Base-by-base conservation (phyloP, 495 filamentous ascomycete species). In the Penicillium cataractarum region DNA sequence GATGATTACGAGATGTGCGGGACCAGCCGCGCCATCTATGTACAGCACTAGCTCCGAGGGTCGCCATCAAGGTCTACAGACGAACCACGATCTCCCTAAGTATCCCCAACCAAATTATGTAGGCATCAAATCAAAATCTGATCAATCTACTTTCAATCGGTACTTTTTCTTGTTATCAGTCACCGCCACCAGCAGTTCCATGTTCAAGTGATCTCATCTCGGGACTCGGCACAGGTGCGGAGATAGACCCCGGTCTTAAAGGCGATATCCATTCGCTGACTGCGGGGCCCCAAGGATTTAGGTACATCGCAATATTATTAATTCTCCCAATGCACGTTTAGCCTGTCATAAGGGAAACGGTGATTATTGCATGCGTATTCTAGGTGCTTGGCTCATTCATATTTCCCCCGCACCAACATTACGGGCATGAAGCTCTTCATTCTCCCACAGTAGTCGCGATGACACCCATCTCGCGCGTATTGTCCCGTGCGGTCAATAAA, bases 401-500 rank as follows among this genome's bases (percentile, higher is more conserved):
- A 8, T 7, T 24, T 46, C 17, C 42, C 40, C 42, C 19, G 22
- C 21, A 24, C 21, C 9, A 21, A 46, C 2, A 10, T 3, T 46
- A 21, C 48, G 27, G 49, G 0, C 33, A 40, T 42, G 48, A 31
- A 46, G 26, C 42, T 53, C 33, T 32, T 29, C 35, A 22, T 49
- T 19, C 39, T 29, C 26, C 7, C 4, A 17, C 24, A 54, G 26
- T 12, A 7, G 33, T 49, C 62, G 32, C 9, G 27, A 68, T 68
- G 65, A 31, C 55, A 13, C 27, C 59, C 31, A 62, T 68, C 42
- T 40, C 51, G 37, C 65, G 62, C 17, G n/a, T 68, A 10, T 39
- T 68, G 39, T 68, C 65, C 22, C 62, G 29, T 27, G 50, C 62
- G 27, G 62, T 59, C 17, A 68, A 68, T 21, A 68, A 65, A 55